Conservation (phyloP, 177 flowering plant species). For the Tripterygium wilfordii region DNA sequence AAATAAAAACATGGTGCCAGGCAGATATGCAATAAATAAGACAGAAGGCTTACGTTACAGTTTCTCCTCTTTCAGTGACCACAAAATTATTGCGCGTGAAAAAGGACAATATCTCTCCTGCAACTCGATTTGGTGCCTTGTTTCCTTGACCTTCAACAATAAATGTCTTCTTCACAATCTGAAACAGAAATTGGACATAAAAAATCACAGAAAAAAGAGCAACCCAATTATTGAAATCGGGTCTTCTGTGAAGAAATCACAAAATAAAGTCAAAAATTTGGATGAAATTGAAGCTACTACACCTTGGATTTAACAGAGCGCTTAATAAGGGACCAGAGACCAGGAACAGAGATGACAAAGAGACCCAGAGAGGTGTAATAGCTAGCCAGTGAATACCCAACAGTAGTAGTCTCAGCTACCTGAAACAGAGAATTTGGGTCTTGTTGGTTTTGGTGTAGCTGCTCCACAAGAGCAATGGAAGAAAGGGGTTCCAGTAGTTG, state of each 20-base stretch:
- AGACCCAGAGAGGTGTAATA: slow-evolving; percentile 94
- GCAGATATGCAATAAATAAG: neutral
- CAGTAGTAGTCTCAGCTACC: slow-evolving; percentile 32
- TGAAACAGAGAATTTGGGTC: slow-evolving; percentile 20
- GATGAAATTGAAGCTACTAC: neutral
- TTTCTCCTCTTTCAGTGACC: slow-evolving; percentile 80
- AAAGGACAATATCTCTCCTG: slow-evolving; percentile 87
- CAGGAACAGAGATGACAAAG: slow-evolving; percentile 95
- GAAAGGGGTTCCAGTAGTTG: slow-evolving; percentile 9
- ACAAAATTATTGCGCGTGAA: slow-evolving; percentile 81
- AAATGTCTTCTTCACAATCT: slow-evolving; percentile 89
- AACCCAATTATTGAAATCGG: no score
- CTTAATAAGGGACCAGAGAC: slow-evolving; percentile 98
- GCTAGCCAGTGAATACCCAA: slow-evolving; percentile 82
- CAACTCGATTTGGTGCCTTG: slow-evolving; percentile 64
- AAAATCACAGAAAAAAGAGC: neutral
- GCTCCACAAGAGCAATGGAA: slow-evolving; percentile 1
- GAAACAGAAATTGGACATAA: no score
- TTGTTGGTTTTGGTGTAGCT: neutral
- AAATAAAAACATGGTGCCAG: neutral
- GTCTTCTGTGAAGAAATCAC: neutral
- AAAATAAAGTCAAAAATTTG: neutral
- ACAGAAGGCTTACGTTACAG: slow-evolving; percentile 49
- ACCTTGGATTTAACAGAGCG: slow-evolving; percentile 99
- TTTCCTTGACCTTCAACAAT: slow-evolving; percentile 44